Evolutionary conservation across 2,329 filamentous ascomycete genomes (phyloP).

Genomic region (Fusarium brevicatenulatum): DNA sequence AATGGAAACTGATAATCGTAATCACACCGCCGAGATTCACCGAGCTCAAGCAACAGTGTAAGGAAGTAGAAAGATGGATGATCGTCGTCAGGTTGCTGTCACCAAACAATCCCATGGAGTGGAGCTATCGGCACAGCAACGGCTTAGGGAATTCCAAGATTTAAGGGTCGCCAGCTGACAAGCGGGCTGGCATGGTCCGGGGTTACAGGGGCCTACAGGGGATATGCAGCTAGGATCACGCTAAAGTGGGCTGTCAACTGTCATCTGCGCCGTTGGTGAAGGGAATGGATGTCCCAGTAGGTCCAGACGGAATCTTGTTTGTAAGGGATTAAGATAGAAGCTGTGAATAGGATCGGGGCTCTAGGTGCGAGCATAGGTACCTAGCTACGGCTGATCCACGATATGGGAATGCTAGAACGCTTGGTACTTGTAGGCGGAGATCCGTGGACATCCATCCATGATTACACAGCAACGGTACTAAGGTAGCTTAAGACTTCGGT

Average conservation of each 20-base stretch:
- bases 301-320: background rate
- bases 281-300: constrained; percentile 16
- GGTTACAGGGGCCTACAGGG: constrained; percentile 18
- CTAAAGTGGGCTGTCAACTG: constrained; percentile 11
- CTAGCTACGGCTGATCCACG: background rate
- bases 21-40: constrained; percentile 1
- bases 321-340: background rate
- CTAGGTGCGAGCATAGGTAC: background rate
- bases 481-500: background rate
- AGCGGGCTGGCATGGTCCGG: constrained; percentile 7
- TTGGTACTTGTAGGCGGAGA: background rate
- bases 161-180: constrained; percentile 23
- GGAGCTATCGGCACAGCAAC: constrained; percentile 29
- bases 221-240: constrained; percentile 10
- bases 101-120: constrained; percentile 17
- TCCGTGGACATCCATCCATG: background rate
- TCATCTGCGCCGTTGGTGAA: constrained; percentile 5
- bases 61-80: background rate
- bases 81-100: constrained; percentile 2
- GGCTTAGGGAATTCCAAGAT: constrained; percentile 18
- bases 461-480: constrained; percentile 1
- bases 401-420: background rate
- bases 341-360: background rate
- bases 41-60: constrained; percentile 9
- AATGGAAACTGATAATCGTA: constrained; percentile 4